Evolutionary conservation across 805 yeast species (phyloP), one percentile per base, ranked within the genome.

Genomic region (Brettanomyces bruxellensis): DNA sequence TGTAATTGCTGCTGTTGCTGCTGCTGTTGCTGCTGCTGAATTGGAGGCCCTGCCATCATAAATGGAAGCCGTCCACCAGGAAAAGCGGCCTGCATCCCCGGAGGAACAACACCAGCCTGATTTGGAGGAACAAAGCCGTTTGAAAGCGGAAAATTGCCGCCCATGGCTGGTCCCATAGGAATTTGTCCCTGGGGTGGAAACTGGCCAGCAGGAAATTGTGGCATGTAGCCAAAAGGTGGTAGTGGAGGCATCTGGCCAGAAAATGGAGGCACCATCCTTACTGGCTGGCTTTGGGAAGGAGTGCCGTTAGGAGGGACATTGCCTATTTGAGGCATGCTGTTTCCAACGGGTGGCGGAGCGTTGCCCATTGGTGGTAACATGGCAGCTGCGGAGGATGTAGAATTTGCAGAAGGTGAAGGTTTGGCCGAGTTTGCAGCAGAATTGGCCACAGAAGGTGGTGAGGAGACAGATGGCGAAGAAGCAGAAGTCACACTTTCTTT

Each of bases 361-460:
- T 28, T 28, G 11, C 32, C 32, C 7, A 28, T 28, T 9, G 32
- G 32, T 7, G 32, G 32, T 7, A 9, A 7, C 32, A 28, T 28
- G 7, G 32, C 32, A 9, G 32, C 32, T 7, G 32, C 7, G 7
- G 32, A 7, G 11, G 11, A 6, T 28, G 32, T 9, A 2, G 32
- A 9, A 2, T 28, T 28, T 6, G 11, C 11, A 28, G 32, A 28
- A 7, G 32, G 32, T 9, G 41, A n/a, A 6, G 41, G 41, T 8
- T 12, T n/a, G 18, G n/a, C 24, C 41, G 25, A 24, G 24, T 28
- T 28, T 23, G 48, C 8, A 39, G 51, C 23, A 47, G 55, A 7
- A 49, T 28, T 28, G 22, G 49, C 8, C 41, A 51, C 23, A 47
- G 55, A 8, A 49, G 52, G 40, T 49, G 59, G 34, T 48, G 52